A percentile compares a stretch with the other conserved stretches of the same genome.
Conservation (phyloP, 2,329 filamentous ascomycete genomes). For the Domatiomyces globalis region DNA sequence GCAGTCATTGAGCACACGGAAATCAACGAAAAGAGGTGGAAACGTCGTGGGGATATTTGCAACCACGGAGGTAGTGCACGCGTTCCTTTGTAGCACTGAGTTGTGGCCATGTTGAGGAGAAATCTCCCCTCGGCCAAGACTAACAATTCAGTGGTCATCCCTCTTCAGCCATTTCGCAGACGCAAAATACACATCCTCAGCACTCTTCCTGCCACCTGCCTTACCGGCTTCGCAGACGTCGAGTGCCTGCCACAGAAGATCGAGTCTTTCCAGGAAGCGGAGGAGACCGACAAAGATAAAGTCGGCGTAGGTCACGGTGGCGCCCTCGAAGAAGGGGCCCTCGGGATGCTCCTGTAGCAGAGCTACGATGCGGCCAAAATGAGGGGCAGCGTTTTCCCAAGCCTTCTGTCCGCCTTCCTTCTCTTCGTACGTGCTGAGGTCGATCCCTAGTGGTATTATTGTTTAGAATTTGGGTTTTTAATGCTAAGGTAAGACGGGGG, state of each 20-base stretch:
- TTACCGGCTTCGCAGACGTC: neutral
- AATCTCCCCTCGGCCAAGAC: no score
- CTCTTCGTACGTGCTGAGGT: neutral
- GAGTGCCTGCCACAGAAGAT: slow-evolving; percentile 2
- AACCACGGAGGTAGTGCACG: no score
- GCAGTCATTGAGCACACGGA: no score
- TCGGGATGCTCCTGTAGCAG: slow-evolving; percentile 41
- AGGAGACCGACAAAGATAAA: slow-evolving; percentile 42
- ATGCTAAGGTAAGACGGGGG: no score
- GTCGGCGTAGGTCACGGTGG: slow-evolving; percentile 42
- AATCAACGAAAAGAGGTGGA: no score
- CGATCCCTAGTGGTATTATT: neutral
- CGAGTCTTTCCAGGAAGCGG: slow-evolving; percentile 27
- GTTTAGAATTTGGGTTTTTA: neutral
- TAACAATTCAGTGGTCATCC: slow-evolving; percentile 8
- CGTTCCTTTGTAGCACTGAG: no score
- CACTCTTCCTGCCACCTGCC: slow-evolving; percentile 5
- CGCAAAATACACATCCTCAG: slow-evolving; percentile 9
- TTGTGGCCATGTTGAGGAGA: no score
- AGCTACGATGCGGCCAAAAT: slow-evolving; percentile 24
- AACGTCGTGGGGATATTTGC: no score
- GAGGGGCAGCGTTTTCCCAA: slow-evolving; percentile 34
- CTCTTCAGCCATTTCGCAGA: slow-evolving; percentile 11
- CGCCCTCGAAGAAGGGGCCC: slow-evolving; percentile 49
- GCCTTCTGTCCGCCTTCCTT: slow-evolving; percentile 37